Percentiles rank a stretch among this genome's conserved stretches.
Conservation (phyloP, 83 land plant species). For the Isoetes engelmannii region DNA sequence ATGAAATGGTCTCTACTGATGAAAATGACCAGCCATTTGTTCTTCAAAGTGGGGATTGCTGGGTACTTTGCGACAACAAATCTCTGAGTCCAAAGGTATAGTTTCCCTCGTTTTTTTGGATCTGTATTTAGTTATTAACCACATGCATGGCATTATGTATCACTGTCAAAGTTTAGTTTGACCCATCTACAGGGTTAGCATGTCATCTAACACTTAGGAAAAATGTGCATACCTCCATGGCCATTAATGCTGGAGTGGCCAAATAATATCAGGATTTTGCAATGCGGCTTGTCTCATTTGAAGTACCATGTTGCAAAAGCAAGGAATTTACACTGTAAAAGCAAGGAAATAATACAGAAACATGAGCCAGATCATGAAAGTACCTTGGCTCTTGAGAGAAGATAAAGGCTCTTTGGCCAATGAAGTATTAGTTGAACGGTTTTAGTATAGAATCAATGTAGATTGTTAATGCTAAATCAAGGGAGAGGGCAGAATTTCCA, state of each 20-base stretch:
- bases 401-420: too few species aligned
- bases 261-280: too few species aligned
- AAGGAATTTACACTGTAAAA: too few species aligned
- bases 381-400: too few species aligned
- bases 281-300: not conserved
- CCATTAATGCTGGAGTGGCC: too few species aligned
- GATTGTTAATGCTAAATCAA: too few species aligned
- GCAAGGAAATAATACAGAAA: too few species aligned
- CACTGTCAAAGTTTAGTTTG: not conserved
- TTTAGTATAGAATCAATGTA: too few species aligned
- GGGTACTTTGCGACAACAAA: constrained; percentile 73
- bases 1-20: constrained; percentile 74
- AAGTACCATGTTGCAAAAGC: not conserved
- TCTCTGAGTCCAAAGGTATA: constrained; percentile 63
- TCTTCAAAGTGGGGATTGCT: constrained; percentile 65
- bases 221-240: too few species aligned
- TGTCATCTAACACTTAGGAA: not conserved
- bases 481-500: too few species aligned
- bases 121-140: not conserved
- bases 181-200: not conserved
- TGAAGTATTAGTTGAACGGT: too few species aligned
- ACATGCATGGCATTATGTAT: not conserved
- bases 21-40: constrained; percentile 68
- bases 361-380: too few species aligned
- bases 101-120: not conserved